Evolutionary conservation across 1,139 yeast species (phyloP), one percentile per base, ranked within the genome.

Genomic region (Scheffersomyces segobiensis): DNA sequence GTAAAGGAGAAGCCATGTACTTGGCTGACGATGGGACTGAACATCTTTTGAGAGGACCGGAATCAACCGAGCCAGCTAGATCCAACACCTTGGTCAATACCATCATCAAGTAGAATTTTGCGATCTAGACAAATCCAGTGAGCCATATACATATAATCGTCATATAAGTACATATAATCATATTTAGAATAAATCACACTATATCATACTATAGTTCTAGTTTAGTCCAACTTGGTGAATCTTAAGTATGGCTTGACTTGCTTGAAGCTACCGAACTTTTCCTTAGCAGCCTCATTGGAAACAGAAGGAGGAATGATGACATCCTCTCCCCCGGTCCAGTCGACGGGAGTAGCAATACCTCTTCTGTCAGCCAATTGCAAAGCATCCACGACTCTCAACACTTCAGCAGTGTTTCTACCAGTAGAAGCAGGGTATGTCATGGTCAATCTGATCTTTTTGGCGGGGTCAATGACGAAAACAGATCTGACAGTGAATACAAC

Each of bases 381-480:
- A 55, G 95, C 88, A 75, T 91, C 96, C 63, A 90, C 80, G 55
- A 88, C 92, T 74, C 97, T 84, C 70, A 90, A 82, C 49, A 90
- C 90, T 77, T 90, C 97, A 62, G 96, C 95, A 53, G 96, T 87
- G 84, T 90, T 90, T 79, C 97, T 85, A 67, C 97, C 96, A 53
- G 92, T 87, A 47, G 93, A 87, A 58, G 96, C 93, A 55, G 96
- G 97, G 79, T 91, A 91, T 50, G 93, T 76, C 73, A 90, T 77
- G 62, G 85, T 87, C 69, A 90, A 81, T 72, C 96, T 83, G 66
- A 90, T 82, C 66, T 84, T 88, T 81, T 89, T 89, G 66, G 79
- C 76, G 66, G 96, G 95, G 76, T 91, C 96, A 73, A 91, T 89
- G 69, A 91, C 82, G 77, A 88, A 90, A 56, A 90, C 96, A 19